Percentiles rank a stretch among this genome's conserved stretches.
Conservation (phyloP, 257 asterid genomes). For the Cynanchum wilfordii region DNA sequence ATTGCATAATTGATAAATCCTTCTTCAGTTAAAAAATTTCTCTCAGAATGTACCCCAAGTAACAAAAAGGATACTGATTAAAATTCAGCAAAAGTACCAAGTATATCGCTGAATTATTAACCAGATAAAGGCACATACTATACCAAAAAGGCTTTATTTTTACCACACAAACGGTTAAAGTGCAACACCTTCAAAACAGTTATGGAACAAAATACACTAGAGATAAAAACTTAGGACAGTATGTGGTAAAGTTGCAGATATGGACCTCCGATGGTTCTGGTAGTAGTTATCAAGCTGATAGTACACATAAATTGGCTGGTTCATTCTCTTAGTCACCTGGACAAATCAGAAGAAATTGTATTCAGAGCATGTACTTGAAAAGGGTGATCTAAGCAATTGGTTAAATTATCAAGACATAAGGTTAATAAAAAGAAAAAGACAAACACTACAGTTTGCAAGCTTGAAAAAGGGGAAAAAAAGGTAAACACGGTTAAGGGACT, state of each 20-base stretch:
- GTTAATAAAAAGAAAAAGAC: not conserved
- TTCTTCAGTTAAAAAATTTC: not conserved
- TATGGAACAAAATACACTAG: not conserved
- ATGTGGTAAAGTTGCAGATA: slow-evolving; percentile 2
- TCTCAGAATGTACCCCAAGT: not conserved
- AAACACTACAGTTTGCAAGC: not conserved
- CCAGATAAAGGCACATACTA: not conserved
- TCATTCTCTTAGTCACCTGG: slow-evolving; percentile 48
- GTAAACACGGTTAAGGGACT: slow-evolving; percentile 5
- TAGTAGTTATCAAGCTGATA: slow-evolving; percentile 60
- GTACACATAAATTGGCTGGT: slow-evolving; percentile 49
- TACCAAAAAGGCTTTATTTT: not conserved
- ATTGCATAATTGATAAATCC: not conserved
- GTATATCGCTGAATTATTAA: not conserved
- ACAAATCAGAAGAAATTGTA: not conserved
- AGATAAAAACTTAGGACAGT: not conserved
- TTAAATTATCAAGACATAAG: not conserved
- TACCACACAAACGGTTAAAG: not conserved
- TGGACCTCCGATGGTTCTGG: slow-evolving; percentile 72
- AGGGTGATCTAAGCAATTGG: not conserved
- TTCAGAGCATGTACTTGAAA: not conserved
- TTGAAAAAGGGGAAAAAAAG: not conserved
- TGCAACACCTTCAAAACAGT: not conserved
- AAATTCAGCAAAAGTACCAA: not conserved
- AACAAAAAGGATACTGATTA: not conserved